phyloP scores from a whole-genome alignment of 768 basidiomycete genomes.

The Artomyces pyxidatus region DNA sequence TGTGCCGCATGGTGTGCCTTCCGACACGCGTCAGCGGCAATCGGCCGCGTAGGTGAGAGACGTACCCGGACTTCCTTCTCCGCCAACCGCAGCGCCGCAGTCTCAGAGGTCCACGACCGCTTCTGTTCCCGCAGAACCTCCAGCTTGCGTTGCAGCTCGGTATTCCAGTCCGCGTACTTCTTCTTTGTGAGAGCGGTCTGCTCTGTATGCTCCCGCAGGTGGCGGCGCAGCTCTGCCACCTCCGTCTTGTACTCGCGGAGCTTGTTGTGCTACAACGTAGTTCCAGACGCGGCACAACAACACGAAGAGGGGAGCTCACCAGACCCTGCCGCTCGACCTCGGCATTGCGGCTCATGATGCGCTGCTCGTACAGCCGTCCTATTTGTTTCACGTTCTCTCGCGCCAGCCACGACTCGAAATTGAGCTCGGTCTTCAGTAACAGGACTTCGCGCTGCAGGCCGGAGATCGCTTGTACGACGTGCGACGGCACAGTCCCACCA shows the following conservation, averaged over 20 bases:
- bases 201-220: slow-evolving; percentile 64
- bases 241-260: slow-evolving; percentile 67
- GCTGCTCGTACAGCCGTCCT: slow-evolving; percentile 69
- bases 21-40: not conserved
- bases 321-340: slow-evolving; percentile 78
- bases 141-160: slow-evolving; percentile 69
- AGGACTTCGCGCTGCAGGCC: slow-evolving; percentile 69
- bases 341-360: slow-evolving; percentile 61
- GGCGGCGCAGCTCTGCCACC: slow-evolving; percentile 56
- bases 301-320: slow-evolving; percentile 37
- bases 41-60: not conserved
- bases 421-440: slow-evolving; percentile 70
- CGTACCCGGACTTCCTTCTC: slow-evolving; percentile 64
- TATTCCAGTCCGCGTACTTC: slow-evolving; percentile 80
- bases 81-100: slow-evolving; percentile 55
- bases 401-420: slow-evolving; percentile 79
- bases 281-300: slow-evolving; percentile 1
- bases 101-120: slow-evolving; percentile 65
- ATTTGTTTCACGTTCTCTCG: slow-evolving; percentile 78
- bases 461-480: slow-evolving; percentile 53
- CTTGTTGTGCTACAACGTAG: slow-evolving; percentile 58
- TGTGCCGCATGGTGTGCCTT: slow-evolving; percentile 66
- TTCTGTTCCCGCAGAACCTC: slow-evolving; percentile 73
- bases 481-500: slow-evolving; percentile 29
- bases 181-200: slow-evolving; percentile 67